A percentile compares a stretch with the other conserved stretches of the same genome.
These are phyloP conservation scores for Yamadazyma sp. DNA, from an alignment of 805 yeast genomes.

Conservation along the genomic window DNA sequence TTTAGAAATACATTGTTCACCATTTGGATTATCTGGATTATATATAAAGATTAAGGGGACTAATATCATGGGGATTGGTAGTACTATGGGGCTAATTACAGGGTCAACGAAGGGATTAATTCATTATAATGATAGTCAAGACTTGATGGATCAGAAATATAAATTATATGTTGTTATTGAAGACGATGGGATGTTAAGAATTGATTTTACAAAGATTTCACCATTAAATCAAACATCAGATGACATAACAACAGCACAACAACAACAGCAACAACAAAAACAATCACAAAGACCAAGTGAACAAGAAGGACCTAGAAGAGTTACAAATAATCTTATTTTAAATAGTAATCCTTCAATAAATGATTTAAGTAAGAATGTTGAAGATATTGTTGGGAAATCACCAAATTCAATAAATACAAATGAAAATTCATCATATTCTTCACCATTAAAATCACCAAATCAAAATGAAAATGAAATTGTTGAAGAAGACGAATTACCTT, in stretches of 20 bases:
- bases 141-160: slow-evolving; percentile 45
- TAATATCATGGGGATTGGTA: slow-evolving; percentile 52
- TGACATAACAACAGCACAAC: slow-evolving; percentile 7
- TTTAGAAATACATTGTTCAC: slow-evolving; percentile 53
- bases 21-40: slow-evolving; percentile 52
- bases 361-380: slow-evolving; percentile 1
- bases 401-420: slow-evolving; percentile 12
- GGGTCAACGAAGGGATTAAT: slow-evolving; percentile 49
- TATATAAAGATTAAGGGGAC: slow-evolving; percentile 48
- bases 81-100: slow-evolving; percentile 55
- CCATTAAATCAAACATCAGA: slow-evolving; percentile 14
- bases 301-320: neutral
- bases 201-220: slow-evolving; percentile 50
- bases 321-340: neutral
- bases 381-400: slow-evolving; percentile 6
- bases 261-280: slow-evolving; percentile 2
- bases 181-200: slow-evolving; percentile 43
- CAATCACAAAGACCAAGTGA: slow-evolving; percentile 1
- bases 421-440: slow-evolving; percentile 12
- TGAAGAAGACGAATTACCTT: slow-evolving; percentile 42
- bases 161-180: slow-evolving; percentile 49
- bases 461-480: slow-evolving; percentile 15
- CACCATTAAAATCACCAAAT: slow-evolving; percentile 12
- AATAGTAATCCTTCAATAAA: neutral
- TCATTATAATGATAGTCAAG: slow-evolving; percentile 47